Evolutionary conservation across 345 rosid species (phyloP).

Genomic region (Linum lewisii): DNA sequence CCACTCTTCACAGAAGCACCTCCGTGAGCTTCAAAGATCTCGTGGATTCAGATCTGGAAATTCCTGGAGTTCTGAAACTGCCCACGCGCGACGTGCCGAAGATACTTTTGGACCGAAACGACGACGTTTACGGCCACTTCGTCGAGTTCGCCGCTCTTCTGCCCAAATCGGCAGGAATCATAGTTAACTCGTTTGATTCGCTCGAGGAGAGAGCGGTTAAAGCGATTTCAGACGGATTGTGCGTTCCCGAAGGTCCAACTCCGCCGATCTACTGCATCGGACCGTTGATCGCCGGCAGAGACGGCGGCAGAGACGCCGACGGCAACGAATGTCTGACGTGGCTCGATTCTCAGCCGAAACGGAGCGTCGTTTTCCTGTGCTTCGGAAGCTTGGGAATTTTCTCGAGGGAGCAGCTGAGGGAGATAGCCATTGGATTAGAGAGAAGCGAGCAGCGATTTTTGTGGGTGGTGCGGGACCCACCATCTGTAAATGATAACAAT

Average conservation of each 20-base stretch:
- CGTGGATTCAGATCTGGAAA: slow-evolving; percentile 27
- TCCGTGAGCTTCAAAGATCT: slow-evolving; percentile 24
- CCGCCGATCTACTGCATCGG: slow-evolving; percentile 34
- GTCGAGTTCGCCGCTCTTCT: slow-evolving; percentile 6
- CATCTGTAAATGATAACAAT: background rate
- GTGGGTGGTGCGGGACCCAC: slow-evolving; percentile 41
- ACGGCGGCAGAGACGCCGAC: background rate
- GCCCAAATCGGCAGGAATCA: slow-evolving; percentile 26
- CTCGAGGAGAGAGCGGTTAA: slow-evolving; percentile 20
- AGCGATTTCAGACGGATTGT: slow-evolving; percentile 22
- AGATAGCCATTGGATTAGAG: slow-evolving; percentile 40
- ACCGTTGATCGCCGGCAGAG: slow-evolving; percentile 9
- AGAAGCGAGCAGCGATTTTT: slow-evolving; percentile 34
- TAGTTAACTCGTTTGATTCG: slow-evolving; percentile 25
- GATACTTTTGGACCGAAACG: slow-evolving; percentile 20
- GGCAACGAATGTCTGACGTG: slow-evolving; percentile 21
- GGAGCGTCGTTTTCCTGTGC: slow-evolving; percentile 30
- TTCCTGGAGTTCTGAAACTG: slow-evolving; percentile 36
- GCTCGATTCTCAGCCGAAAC: slow-evolving; percentile 34
- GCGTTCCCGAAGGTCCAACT: slow-evolving; percentile 6
- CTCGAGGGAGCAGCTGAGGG: slow-evolving; percentile 25
- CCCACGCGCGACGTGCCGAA: slow-evolving; percentile 24
- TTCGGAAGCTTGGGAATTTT: slow-evolving; percentile 41
- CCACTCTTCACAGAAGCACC: slow-evolving; percentile 25
- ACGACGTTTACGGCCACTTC: slow-evolving; percentile 20